A percentile compares a stretch with the other conserved stretches of the same genome.
phyloP scores from a whole-genome alignment of 2,329 filamentous ascomycete species.

The Pseudogymnoascus sp. region DNA sequence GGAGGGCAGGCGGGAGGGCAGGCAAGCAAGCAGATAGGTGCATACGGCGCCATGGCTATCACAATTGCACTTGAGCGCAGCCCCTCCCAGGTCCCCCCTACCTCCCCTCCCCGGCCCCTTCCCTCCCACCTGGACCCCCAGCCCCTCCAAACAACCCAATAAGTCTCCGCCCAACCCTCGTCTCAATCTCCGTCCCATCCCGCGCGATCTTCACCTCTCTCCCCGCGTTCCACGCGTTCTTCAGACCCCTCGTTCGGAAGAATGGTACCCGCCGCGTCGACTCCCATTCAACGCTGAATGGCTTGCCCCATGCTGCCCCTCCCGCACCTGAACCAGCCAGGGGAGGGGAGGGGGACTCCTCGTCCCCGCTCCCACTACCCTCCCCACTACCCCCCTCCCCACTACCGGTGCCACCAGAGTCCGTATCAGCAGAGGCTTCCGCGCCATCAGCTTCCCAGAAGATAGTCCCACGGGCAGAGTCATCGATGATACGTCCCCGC shows the following conservation, averaged over 20 bases:
- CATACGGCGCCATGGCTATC: not conserved
- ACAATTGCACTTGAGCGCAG: not conserved
- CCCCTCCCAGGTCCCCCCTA: not conserved
- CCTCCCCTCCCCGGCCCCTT: not conserved
- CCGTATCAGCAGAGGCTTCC: constrained; percentile 41
- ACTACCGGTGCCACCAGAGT: constrained; percentile 29
- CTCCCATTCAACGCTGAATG: constrained; percentile 85
- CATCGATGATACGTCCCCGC: constrained; percentile 80
- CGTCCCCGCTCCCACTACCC: constrained; percentile 33
- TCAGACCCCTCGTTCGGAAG: constrained; percentile 74
- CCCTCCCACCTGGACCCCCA: not conserved
- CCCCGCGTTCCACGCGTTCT: constrained; percentile 93
- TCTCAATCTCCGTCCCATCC: constrained; percentile 89
- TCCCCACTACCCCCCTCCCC: constrained; percentile 25
- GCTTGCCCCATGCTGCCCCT: constrained; percentile 66
- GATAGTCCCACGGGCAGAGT: constrained; percentile 86
- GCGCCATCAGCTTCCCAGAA: constrained; percentile 83
- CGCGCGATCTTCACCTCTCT: constrained; percentile 92
- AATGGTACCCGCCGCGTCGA: constrained; percentile 79
- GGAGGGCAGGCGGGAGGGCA: not conserved
- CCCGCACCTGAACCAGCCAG: constrained; percentile 21
- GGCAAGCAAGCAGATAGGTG: not conserved
- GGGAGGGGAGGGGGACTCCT: constrained; percentile 23
- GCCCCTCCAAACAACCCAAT: constrained; percentile 68
- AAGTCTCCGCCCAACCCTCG: constrained; percentile 65